Conservation (phyloP, 257 asterid genomes). For the Capsicum pubescens region DNA sequence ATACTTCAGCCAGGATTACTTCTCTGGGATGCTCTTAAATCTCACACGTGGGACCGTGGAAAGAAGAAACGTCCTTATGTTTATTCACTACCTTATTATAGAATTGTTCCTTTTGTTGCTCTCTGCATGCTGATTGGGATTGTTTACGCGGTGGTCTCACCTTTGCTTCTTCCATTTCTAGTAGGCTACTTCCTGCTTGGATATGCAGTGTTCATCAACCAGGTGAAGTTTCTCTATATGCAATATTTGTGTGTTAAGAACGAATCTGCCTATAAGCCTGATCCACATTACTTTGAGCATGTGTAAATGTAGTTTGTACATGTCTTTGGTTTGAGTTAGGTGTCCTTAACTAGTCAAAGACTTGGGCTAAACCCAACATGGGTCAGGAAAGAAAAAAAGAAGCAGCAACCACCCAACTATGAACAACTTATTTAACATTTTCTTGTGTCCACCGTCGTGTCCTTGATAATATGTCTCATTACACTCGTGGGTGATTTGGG, state of each 20-base stretch:
- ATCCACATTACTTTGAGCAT: neutral
- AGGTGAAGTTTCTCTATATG: conserved; percentile 52
- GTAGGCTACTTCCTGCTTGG: conserved; percentile 86
- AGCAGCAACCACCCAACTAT: neutral
- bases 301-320: neutral
- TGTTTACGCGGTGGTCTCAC: conserved; percentile 97
- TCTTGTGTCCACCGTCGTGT: neutral
- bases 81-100: conserved; percentile 77
- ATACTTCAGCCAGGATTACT: conserved; percentile 95
- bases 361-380: neutral
- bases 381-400: neutral
- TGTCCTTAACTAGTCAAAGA: neutral
- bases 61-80: conserved; percentile 70
- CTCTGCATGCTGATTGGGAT: conserved; percentile 81
- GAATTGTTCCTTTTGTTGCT: conserved; percentile 72
- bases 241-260: neutral
- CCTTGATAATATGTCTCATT: conserved; percentile 1
- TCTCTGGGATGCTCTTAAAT: conserved; percentile 72
- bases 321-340: neutral
- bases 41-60: conserved; percentile 69
- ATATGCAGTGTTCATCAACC: conserved; percentile 78
- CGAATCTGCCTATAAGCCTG: conserved; percentile 4
- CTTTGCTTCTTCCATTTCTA: conserved; percentile 85
- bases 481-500: neutral
- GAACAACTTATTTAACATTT: neutral